Evolutionary conservation across 768 basidiomycete genomes (phyloP).

Genomic region (Dentipellis fragilis): DNA sequence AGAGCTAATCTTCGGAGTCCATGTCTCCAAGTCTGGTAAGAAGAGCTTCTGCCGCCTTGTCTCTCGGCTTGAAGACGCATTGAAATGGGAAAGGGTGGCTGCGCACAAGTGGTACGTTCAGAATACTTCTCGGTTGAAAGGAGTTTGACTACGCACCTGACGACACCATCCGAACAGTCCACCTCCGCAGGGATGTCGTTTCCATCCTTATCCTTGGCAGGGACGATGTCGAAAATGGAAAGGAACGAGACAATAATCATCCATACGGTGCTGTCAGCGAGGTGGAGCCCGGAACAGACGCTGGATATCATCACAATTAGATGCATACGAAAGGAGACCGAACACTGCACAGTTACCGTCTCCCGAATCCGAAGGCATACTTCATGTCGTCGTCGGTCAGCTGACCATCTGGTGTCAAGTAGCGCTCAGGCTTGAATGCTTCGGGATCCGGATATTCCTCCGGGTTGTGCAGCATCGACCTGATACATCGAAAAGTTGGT

Average conservation of each 20-base stretch:
- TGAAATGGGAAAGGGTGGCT: neutral
- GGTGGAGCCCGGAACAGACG: neutral
- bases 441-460: slow-evolving; percentile 6
- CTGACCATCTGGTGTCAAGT: neutral
- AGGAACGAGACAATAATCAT: neutral
- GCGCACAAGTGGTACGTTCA: neutral
- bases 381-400: neutral
- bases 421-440: slow-evolving; percentile 4
- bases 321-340: no score
- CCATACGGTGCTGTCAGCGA: neutral
- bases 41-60: neutral
- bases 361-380: neutral
- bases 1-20: no score
- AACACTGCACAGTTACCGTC: neutral
- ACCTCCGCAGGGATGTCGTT: neutral
- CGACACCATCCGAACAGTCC: neutral
- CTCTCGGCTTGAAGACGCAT: neutral
- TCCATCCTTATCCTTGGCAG: neutral
- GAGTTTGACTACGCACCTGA: neutral
- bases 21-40: neutral
- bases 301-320: neutral
- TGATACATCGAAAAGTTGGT: neutral
- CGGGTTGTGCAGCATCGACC: slow-evolving; percentile 8
- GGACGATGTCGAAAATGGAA: neutral
- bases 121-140: neutral